Conservation (phyloP, 2,329 filamentous ascomycete genomes). For the Sclerotiophoma versabilis region DNA sequence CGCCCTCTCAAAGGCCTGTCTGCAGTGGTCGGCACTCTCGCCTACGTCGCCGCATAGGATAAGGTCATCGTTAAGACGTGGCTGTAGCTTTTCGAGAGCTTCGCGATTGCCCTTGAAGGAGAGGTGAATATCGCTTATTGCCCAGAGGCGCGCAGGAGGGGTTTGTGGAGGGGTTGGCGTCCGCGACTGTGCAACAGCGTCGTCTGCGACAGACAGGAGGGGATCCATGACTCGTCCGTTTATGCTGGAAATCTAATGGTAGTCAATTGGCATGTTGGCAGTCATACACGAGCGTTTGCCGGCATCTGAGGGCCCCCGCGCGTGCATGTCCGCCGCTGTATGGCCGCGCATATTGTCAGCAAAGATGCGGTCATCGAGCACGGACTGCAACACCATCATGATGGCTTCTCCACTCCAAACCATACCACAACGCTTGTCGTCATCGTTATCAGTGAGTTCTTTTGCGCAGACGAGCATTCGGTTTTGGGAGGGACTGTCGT, state of each 20-base stretch:
- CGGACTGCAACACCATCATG: conserved; percentile 17
- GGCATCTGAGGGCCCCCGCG: not conserved
- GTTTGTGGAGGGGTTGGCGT: conserved; percentile 10
- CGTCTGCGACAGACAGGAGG: conserved; percentile 30
- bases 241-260: not conserved
- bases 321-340: not conserved
- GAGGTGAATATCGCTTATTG: conserved; percentile 57
- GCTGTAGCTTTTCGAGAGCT: conserved; percentile 51
- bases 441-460: no score
- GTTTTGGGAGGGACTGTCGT: no score
- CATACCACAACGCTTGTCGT: not conserved
- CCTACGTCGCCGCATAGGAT: conserved; percentile 56
- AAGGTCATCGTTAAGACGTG: conserved; percentile 53
- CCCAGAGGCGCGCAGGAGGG: conserved; percentile 48
- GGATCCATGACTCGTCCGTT: conserved; percentile 25
- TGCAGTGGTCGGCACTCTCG: conserved; percentile 45
- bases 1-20: conserved; percentile 47
- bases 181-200: conserved; percentile 5
- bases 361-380: conserved; percentile 18
- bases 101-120: conserved; percentile 56
- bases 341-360: conserved; percentile 8
- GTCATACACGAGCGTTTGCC: not conserved
- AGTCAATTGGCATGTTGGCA: not conserved
- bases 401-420: not conserved
- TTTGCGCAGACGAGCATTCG: no score